Base-by-base conservation (phyloP, 306 rosid species). In the Fagus crenata region DNA sequence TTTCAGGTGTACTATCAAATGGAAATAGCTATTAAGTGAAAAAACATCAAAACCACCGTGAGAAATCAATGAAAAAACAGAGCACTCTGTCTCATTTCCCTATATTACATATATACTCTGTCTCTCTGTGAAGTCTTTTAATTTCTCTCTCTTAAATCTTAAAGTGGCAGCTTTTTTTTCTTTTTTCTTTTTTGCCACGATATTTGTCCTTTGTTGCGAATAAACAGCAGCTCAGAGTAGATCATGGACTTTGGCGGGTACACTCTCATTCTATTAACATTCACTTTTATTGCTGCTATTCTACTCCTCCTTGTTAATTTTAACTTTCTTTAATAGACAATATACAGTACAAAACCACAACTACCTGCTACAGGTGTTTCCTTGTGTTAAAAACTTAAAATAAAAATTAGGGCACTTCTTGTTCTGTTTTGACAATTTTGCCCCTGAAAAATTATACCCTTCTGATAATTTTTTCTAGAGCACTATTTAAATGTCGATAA, bases 231-330 rank as follows among this genome's bases (percentile, higher is more conserved):
- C 70, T 64, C 82, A 5, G 72, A 12, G 70, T 73, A 72, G 86
- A 79, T 77, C 64, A 36, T 28, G 81, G 59, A 80, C 85, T 80
- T 22, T 77, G 78, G 80, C 68, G 40, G 75, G 80, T 73, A 80
- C 81, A 82, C 18, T 54, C 40, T 31, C 36, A 43, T 53, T 49
- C 46, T 63, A n/a, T 49, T 11, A 17, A 4, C 33, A 61, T 67
- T 33, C 41, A 46, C 11, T 46, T 46, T 46, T 46, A 46, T 9
- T 46, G 4, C 8, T 46, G 51, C 4, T 7, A 9, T 46, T 2
- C 4, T 5, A 3, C 41, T 46, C 14, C 51, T 46, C 11, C 14
- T 22, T 22, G 28, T 22, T 22, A 22, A 22, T 22, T 22, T 22
- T 22, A 22, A 22, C 28, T 22, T 22, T 9, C 51, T 46, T 46